phyloP scores from a whole-genome alignment of 2,329 filamentous ascomycete species.

The Botrytis fragariae region DNA sequence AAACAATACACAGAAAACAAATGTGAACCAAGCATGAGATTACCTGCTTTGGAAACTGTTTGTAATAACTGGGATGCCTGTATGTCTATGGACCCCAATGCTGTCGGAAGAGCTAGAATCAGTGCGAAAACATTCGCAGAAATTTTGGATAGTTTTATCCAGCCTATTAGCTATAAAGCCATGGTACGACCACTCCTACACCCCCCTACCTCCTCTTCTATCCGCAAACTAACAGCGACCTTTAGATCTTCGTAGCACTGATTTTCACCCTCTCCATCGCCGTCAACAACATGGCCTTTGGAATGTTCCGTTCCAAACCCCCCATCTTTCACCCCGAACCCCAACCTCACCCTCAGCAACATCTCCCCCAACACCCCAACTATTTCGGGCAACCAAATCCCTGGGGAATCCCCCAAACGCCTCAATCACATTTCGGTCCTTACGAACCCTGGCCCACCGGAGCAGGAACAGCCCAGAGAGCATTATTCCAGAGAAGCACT shows the following conservation, averaged over 20 bases:
- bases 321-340: constrained; percentile 25
- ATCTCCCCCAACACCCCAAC: constrained; percentile 25
- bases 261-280: constrained; percentile 49
- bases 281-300: constrained; percentile 51
- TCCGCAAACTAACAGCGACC: neutral
- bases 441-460: constrained; percentile 25
- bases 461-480: neutral
- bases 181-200: constrained; percentile 51
- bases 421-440: constrained; percentile 20
- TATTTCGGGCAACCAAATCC: constrained; percentile 19
- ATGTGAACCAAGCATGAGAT: constrained; percentile 63
- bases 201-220: neutral
- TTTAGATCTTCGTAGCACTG: constrained; percentile 51
- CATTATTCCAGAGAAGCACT: neutral
- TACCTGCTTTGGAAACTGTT: constrained; percentile 69
- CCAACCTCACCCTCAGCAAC: constrained; percentile 33
- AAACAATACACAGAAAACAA: constrained; percentile 72
- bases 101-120: constrained; percentile 75
- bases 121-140: constrained; percentile 85
- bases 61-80: constrained; percentile 84
- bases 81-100: constrained; percentile 79
- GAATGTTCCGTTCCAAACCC: constrained; percentile 35
- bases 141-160: constrained; percentile 91
- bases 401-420: constrained; percentile 28
- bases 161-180: constrained; percentile 83